phyloP scores from a whole-genome alignment of 345 rosid species.

The Rhizophora mangle region DNA sequence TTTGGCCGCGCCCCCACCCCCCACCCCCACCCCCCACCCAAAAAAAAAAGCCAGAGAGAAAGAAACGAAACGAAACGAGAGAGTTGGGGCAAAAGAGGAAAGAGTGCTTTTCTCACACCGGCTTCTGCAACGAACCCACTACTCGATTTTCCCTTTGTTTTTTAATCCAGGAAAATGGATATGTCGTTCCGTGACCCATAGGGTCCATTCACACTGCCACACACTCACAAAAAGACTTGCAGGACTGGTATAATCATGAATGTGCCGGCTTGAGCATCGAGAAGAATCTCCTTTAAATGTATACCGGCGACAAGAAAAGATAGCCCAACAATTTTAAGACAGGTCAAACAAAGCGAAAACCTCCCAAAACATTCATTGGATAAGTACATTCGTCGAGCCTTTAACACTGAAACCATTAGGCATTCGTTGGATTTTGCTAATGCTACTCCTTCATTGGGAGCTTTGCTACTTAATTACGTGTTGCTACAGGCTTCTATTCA shows the following conservation, averaged over 20 bases:
- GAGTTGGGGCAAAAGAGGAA: background rate
- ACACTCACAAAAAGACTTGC: background rate
- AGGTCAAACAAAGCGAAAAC: slow-evolving; percentile 27
- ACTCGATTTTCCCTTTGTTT: background rate
- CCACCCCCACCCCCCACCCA: background rate
- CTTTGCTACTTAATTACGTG: too few relatives aligned
- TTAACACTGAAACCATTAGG: too few relatives aligned
- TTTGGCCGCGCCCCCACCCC: slow-evolving; percentile 6
- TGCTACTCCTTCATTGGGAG: too few relatives aligned
- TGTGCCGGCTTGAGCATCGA: slow-evolving; percentile 12
- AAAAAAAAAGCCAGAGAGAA: slow-evolving; percentile 8
- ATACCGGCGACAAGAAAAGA: slow-evolving; percentile 22
- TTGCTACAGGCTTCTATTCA: background rate
- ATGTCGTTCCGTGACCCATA: slow-evolving; percentile 3
- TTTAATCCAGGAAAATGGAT: background rate
- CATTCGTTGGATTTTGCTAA: too few relatives aligned
- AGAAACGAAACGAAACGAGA: background rate
- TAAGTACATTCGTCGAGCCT: too few relatives aligned
- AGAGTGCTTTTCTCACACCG: slow-evolving; percentile 32
- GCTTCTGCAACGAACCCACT: background rate
- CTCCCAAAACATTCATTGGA: background rate
- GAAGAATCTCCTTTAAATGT: slow-evolving; percentile 12
- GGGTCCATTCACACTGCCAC: slow-evolving; percentile 7
- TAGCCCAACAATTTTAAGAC: slow-evolving; percentile 5
- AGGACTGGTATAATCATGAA: background rate